These are phyloP conservation scores for Jimgerdemannia lactiflua DNA, from an alignment of 192 early-diverging fungal genomes.

Conservation along the genomic window DNA sequence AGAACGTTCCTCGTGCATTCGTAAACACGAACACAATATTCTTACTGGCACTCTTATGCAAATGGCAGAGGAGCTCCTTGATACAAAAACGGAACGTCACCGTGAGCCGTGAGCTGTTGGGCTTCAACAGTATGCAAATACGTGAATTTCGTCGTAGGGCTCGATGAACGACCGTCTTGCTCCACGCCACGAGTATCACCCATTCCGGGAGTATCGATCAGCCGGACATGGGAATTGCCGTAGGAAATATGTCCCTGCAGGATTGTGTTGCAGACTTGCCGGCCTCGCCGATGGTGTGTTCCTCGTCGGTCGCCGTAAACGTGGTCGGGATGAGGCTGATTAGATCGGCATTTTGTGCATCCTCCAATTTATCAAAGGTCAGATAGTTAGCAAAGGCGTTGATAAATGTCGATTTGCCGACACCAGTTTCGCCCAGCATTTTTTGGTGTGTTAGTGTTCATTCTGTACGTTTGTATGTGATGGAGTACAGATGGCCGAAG, in stretches of 20 bases:
- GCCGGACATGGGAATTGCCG: conserved; percentile 13
- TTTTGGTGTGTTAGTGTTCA: too few relatives aligned
- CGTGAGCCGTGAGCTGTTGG: too few relatives aligned
- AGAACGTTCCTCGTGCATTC: conserved; percentile 22
- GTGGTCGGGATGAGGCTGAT: conserved; percentile 17
- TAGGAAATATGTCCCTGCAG: conserved; percentile 18
- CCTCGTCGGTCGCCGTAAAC: conserved; percentile 14
- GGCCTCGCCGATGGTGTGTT: conserved; percentile 13
- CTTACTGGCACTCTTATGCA: conserved; percentile 16
- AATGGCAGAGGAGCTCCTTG: too few relatives aligned
- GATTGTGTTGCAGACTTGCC: conserved; percentile 24
- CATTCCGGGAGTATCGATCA: too few relatives aligned
- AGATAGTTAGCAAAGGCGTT: conserved; percentile 32
- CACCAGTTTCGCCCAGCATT: conserved; percentile 29
- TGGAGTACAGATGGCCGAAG: too few relatives aligned
- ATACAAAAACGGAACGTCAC: too few relatives aligned
- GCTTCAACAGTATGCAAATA: too few relatives aligned
- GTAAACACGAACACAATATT: conserved; percentile 34
- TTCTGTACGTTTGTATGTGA: too few relatives aligned
- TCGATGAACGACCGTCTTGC: too few relatives aligned
- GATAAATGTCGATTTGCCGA: conserved; percentile 34
- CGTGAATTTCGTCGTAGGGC: too few relatives aligned
- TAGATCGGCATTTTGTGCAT: conserved; percentile 14
- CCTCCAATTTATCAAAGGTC: conserved; percentile 17
- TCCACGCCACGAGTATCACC: too few relatives aligned